Conservation (phyloP, 2,329 filamentous ascomycete genomes). For the Cryphonectria radicalis region DNA sequence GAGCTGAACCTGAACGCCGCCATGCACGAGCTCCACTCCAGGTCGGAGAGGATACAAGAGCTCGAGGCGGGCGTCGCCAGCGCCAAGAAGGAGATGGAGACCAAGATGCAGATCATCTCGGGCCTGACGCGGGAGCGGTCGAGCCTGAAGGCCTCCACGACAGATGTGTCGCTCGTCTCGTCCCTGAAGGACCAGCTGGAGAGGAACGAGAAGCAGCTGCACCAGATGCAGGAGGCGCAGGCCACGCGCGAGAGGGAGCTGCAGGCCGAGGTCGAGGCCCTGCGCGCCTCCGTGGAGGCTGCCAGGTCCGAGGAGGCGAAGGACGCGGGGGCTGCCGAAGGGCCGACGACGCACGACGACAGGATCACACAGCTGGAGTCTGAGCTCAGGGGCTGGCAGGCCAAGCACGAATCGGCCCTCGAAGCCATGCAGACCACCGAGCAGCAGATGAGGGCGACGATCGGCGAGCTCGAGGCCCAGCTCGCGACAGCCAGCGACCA, state of each 20-base stretch:
- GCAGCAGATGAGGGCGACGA: conserved; percentile 70
- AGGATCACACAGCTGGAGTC: conserved; percentile 69
- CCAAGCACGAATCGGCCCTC: conserved; percentile 73
- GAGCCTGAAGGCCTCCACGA: conserved; percentile 79
- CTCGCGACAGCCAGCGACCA: conserved; percentile 25
- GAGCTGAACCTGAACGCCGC: conserved; percentile 89
- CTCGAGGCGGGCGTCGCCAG: conserved; percentile 83
- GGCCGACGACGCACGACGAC: conserved; percentile 53
- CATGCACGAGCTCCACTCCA: conserved; percentile 86
- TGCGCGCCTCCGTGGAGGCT: conserved; percentile 59
- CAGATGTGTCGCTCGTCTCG: conserved; percentile 90
- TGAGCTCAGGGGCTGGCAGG: conserved; percentile 76
- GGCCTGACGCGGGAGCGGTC: conserved; percentile 91
- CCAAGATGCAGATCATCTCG: conserved; percentile 93
- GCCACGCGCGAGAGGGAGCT: conserved; percentile 77
- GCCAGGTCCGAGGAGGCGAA: conserved; percentile 30
- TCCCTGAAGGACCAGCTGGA: conserved; percentile 86
- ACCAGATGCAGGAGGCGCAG: conserved; percentile 73
- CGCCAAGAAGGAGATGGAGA: conserved; percentile 94
- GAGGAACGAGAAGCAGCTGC: conserved; percentile 81
- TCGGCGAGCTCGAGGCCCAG: conserved; percentile 71
- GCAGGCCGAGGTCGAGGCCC: conserved; percentile 68
- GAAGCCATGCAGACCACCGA: conserved; percentile 75
- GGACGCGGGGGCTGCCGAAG: conserved; percentile 38
- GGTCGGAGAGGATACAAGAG: conserved; percentile 88